Evolutionary conservation across 2,329 filamentous ascomycete genomes (phyloP).

Genomic region (Diaporthe citriasiana): DNA sequence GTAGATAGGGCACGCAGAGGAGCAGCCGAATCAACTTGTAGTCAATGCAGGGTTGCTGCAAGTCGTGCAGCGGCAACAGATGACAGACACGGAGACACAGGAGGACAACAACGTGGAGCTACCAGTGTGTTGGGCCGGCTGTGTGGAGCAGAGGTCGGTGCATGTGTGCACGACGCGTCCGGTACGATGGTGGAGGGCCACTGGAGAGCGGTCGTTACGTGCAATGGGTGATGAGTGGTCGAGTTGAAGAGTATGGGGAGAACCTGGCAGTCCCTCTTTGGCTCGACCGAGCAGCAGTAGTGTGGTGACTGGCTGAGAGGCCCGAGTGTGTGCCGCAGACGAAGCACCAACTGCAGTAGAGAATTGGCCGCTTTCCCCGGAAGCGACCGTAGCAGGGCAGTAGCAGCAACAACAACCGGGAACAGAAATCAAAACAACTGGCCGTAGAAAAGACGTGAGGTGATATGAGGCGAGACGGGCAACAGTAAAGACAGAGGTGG

Average conservation of each 20-base stretch:
- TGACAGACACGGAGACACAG: slow-evolving; percentile 36
- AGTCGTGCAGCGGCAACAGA: slow-evolving; percentile 40
- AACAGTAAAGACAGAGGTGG: slow-evolving; percentile 39
- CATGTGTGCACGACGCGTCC: slow-evolving; percentile 39
- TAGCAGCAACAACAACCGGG: neutral
- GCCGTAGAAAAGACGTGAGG: slow-evolving; percentile 24
- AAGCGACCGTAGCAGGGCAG: neutral
- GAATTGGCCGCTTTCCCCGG: slow-evolving; percentile 3
- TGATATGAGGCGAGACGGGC: slow-evolving; percentile 27
- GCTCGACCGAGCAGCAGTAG: slow-evolving; percentile 21
- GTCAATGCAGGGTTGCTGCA: slow-evolving; percentile 41
- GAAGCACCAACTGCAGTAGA: slow-evolving; percentile 25
- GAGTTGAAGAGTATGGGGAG: slow-evolving; percentile 26
- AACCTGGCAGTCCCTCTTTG: slow-evolving; percentile 28
- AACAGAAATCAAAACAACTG: neutral
- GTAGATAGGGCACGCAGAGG: slow-evolving; percentile 37
- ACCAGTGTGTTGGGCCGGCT: slow-evolving; percentile 40
- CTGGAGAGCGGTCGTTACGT: slow-evolving; percentile 21
- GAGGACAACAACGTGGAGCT: slow-evolving; percentile 35
- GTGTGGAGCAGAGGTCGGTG: slow-evolving; percentile 38
- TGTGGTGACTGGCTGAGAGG: slow-evolving; percentile 5
- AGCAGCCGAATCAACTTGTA: slow-evolving; percentile 38
- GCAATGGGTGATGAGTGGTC: slow-evolving; percentile 34
- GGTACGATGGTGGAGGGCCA: slow-evolving; percentile 37
- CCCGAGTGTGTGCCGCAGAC: neutral